phyloP scores from a whole-genome alignment of 306 rosid genomes.

The Cotoneaster glaucophyllus region DNA sequence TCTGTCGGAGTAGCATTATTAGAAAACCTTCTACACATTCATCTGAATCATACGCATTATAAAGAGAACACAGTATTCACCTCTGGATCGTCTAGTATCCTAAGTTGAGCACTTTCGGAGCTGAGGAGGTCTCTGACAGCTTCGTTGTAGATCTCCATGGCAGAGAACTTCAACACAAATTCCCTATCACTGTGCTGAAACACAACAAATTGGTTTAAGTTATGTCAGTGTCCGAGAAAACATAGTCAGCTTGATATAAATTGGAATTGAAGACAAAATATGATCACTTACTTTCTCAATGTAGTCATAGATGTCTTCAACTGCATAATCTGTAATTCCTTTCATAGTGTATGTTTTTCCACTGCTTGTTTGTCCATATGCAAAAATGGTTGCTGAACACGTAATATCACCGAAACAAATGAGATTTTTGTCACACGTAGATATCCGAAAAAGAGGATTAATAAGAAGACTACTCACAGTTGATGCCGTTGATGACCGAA shows the following conservation, averaged over 20 bases:
- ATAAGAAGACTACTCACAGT: conserved; percentile 51
- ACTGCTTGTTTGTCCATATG: conserved; percentile 96
- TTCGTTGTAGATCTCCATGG: conserved; percentile 92
- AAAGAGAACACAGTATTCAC: conserved; percentile 26
- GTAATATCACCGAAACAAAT: conserved; percentile 3
- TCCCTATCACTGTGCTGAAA: conserved; percentile 64
- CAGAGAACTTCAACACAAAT: conserved; percentile 73
- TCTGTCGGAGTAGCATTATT: conserved; percentile 32
- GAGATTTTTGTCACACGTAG: background rate
- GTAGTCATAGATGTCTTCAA: conserved; percentile 59
- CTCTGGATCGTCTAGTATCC: conserved; percentile 96
- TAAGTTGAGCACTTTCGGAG: conserved; percentile 41
- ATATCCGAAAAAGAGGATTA: conserved; percentile 11
- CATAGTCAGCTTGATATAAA: background rate
- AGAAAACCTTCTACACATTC: conserved; percentile 7
- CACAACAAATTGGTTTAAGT: conserved; percentile 16
- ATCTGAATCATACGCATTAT: background rate
- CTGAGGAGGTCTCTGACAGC: conserved; percentile 76
- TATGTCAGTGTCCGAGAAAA: background rate
- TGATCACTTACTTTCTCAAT: conserved; percentile 46
- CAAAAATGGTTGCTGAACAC: conserved; percentile 69
- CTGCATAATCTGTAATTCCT: conserved; percentile 69
- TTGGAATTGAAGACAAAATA: background rate
- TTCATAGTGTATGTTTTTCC: conserved; percentile 95
- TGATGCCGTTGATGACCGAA: conserved; percentile 76